A percentile compares a stretch with the other conserved stretches of the same genome.
Evolutionary conservation across 2,329 filamentous ascomycete genomes (phyloP).

Genomic region (Ophiocordyceps camponoti-floridani): DNA sequence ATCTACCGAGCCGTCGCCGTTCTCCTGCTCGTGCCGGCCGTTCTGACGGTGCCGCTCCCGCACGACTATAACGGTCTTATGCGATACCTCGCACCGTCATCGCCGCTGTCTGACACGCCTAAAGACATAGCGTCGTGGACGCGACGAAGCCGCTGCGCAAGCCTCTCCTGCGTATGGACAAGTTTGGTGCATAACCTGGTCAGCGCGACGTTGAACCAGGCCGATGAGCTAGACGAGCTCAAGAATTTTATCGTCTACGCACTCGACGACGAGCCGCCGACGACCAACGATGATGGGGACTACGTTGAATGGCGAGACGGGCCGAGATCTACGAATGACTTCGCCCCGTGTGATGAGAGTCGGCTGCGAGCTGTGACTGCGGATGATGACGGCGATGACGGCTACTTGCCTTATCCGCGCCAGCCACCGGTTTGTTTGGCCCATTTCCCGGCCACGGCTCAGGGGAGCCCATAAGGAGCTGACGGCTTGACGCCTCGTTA

Average conservation of each 20-base stretch:
- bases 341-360: background rate
- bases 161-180: background rate
- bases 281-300: constrained; percentile 1
- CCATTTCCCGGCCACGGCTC: too few relatives aligned
- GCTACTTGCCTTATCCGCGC: background rate
- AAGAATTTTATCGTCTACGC: constrained; percentile 1
- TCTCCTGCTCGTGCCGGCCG: constrained; percentile 3
- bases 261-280: background rate
- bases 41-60: background rate
- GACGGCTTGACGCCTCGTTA: too few relatives aligned
- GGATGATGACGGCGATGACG: background rate
- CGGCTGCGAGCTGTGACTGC: background rate
- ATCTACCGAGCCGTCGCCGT: constrained; percentile 3
- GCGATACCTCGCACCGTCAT: too few relatives aligned
- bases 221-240: constrained; percentile 3
- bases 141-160: too few relatives aligned
- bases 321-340: background rate
- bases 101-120: too few relatives aligned
- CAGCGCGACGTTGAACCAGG: constrained; percentile 9
- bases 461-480: too few relatives aligned
- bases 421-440: constrained; percentile 2
- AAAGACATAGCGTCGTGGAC: too few relatives aligned
- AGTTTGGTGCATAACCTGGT: constrained; percentile 18
- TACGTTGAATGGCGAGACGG: background rate
- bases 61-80: background rate